phyloP scores from a whole-genome alignment of 1,284 basidiomycete species.

The Coniferiporia sulphurascens region DNA sequence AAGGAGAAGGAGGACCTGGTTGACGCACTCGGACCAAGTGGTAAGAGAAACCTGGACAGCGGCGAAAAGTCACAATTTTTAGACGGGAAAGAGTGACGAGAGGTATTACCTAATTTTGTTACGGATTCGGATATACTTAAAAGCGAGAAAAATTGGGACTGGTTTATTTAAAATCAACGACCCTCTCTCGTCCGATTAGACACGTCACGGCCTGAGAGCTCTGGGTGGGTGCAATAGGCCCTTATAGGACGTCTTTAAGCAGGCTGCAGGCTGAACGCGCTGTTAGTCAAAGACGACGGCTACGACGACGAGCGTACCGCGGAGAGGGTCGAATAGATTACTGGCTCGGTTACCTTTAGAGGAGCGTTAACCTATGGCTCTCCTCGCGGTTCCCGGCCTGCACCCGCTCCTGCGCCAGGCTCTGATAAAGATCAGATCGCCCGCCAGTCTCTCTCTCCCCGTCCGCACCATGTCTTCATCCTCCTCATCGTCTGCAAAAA shows the following conservation, averaged over 20 bases:
- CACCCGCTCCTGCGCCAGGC: background rate
- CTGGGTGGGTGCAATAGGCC: too few relatives aligned
- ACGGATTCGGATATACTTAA: too few relatives aligned
- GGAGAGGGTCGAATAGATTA: background rate
- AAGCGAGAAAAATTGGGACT: too few relatives aligned
- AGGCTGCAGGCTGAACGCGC: too few relatives aligned
- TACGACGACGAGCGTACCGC: background rate
- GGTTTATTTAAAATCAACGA: too few relatives aligned
- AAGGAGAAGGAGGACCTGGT: background rate
- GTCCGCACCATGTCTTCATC: constrained; percentile 36
- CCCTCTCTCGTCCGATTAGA: too few relatives aligned
- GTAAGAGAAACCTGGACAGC: background rate
- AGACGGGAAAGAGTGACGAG: background rate
- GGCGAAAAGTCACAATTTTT: background rate
- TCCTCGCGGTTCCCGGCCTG: constrained; percentile 16
- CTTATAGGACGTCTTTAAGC: too few relatives aligned
- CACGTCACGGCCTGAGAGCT: too few relatives aligned
- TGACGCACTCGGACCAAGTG: background rate
- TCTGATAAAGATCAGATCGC: background rate
- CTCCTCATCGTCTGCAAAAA: constrained; percentile 41
- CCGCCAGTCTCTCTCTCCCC: constrained; percentile 3
- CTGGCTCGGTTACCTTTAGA: background rate
- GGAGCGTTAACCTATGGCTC: background rate
- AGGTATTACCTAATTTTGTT: background rate
- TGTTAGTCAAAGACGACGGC: too few relatives aligned